Percentiles rank a stretch among this genome's conserved stretches.
These are phyloP conservation scores for Trametes sanguinea DNA, from an alignment of 768 basidiomycete species.

Conservation along the genomic window DNA sequence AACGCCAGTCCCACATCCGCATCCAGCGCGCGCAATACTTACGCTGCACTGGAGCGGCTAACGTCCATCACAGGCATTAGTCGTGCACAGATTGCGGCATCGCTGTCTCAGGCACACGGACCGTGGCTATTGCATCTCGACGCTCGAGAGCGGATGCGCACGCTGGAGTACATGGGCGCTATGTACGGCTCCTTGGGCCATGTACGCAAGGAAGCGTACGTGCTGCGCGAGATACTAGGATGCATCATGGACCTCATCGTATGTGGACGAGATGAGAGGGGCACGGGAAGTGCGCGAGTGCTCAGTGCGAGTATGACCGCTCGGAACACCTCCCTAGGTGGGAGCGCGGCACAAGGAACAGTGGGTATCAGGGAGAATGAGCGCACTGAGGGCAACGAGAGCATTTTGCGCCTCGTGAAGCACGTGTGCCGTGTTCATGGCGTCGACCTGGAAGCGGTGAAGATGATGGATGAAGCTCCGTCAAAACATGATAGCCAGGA, in stretches of 20 bases:
- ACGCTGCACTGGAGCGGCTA: constrained; percentile 62
- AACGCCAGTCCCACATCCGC: constrained; percentile 38
- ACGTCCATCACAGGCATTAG: constrained; percentile 69
- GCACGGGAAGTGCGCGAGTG: constrained; percentile 48
- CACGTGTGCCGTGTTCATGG: constrained; percentile 80
- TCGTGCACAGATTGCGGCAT: constrained; percentile 63
- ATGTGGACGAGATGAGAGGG: constrained; percentile 71
- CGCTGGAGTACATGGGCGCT: constrained; percentile 70
- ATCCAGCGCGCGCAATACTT: constrained; percentile 24
- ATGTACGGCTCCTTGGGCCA: constrained; percentile 83
- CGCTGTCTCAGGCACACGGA: constrained; percentile 76
- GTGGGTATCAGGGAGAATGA: constrained; percentile 77
- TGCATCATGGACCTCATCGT: constrained; percentile 84
- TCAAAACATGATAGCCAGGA: constrained; percentile 7
- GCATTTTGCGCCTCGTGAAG: constrained; percentile 72
- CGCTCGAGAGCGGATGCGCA: constrained; percentile 68
- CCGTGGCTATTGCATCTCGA: constrained; percentile 86
- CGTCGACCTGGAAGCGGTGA: constrained; percentile 75
- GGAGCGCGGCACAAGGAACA: constrained; percentile 43
- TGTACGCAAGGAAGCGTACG: constrained; percentile 83
- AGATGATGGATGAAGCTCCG: constrained; percentile 37
- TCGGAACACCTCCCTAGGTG: constrained; percentile 44
- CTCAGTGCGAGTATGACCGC: constrained; percentile 50
- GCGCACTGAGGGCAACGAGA: constrained; percentile 77
- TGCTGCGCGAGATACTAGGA: constrained; percentile 83